Evolutionary conservation across 2,329 filamentous ascomycete species (phyloP), one percentile per base, ranked within the genome.

Genomic region (Alternaria rosae): DNA sequence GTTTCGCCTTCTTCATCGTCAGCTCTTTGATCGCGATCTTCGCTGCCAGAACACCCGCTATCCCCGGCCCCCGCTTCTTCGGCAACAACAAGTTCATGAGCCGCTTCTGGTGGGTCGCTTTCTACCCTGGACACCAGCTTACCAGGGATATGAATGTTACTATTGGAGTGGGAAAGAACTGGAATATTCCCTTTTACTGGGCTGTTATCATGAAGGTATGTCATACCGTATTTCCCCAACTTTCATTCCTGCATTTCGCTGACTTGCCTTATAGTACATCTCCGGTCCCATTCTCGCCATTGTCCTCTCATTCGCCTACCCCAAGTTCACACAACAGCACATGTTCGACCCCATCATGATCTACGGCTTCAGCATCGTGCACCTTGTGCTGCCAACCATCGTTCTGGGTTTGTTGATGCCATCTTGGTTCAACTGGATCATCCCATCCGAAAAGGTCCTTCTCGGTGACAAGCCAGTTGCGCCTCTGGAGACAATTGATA

Each of bases 61-160:
- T 74, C 3, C 67, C 69, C 3, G 80, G 81, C 0, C 76, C 82
- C 0, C 72, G 74, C 10, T 79, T 82, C 61, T 85, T 81, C 70
- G 71, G 6, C 72, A 70, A n/a, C 77, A 57, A 15, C 30, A 23
- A 21, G 15, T 42, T 50, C 23, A 1, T 57, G 15, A 57, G 44
- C 25, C 54, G 54, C 1, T 38, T 85, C 47, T 87, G 83, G 82
- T 54, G 43, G 57, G 17, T 86, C 10, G 76, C 76, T 1, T 83
- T 86, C 65, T 87, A 86, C 73, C 86, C 84, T 17, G 85, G 84
- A 50, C 83, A 86, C 64, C 85, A 86, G 76, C 79, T 87, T 15
- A 78, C 81, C n/a, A 80, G 79, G n/a, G 85, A 87, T 63, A 79
- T 86, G 42, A 86, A 87, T 57, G 70, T 79, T 5, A 80, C 84